These are phyloP conservation scores for Apostasia ramifera DNA, from an alignment of 106 monocot genomes.

Conservation along the genomic window DNA sequence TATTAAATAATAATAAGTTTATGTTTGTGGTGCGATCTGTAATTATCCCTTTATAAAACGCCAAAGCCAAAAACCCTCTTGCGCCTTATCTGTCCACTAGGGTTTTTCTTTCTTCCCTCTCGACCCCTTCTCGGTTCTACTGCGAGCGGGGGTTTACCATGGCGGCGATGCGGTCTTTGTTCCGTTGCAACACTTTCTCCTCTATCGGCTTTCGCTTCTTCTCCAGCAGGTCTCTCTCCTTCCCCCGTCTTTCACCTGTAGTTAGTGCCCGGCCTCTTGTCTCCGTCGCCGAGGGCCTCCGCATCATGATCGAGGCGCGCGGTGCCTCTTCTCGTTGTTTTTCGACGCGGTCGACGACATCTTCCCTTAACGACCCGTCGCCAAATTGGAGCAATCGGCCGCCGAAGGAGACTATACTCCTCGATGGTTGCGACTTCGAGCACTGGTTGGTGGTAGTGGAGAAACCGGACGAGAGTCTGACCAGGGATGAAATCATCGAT, in stretches of 20 bases:
- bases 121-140: not conserved
- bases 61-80: not conserved
- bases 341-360: conserved; percentile 63
- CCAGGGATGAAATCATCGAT: conserved; percentile 82
- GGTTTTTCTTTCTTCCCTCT: conserved; percentile 4
- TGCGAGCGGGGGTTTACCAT: not conserved
- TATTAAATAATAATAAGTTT: too few species aligned
- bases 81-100: not conserved
- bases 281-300: conserved; percentile 17
- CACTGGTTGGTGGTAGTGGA: conserved; percentile 95
- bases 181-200: not conserved
- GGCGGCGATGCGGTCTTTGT: conserved; percentile 5
- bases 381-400: conserved; percentile 95
- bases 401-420: conserved; percentile 90
- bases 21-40: too few species aligned
- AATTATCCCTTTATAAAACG: too few species aligned
- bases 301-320: conserved; percentile 9
- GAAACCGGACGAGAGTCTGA: conserved; percentile 50
- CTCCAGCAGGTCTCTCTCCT: conserved; percentile 2
- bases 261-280: conserved; percentile 15
- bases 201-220: conserved; percentile 6
- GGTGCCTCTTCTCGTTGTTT: conserved; percentile 28
- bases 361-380: conserved; percentile 72
- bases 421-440: conserved; percentile 97
- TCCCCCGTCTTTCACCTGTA: not conserved